Evolutionary conservation across 1,284 basidiomycete species (phyloP).

Genomic region (Ceratobasidium sp.): DNA sequence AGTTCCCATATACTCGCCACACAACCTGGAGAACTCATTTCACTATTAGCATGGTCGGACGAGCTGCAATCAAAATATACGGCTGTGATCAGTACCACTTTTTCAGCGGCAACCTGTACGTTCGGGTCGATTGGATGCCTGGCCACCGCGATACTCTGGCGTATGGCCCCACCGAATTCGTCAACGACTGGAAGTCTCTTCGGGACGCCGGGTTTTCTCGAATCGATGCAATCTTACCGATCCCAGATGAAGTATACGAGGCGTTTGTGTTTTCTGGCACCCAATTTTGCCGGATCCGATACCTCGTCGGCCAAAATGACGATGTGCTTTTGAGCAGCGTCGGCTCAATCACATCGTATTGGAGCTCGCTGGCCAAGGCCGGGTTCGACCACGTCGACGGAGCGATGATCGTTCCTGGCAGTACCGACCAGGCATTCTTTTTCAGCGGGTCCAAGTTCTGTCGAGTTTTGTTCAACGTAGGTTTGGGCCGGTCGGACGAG

Average conservation of each 20-base stretch:
- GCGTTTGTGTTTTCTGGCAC: slow-evolving; percentile 28
- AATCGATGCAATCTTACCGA: slow-evolving; percentile 30
- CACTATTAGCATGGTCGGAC: background rate
- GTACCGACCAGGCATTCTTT: slow-evolving; percentile 19
- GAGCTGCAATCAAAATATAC: slow-evolving; percentile 8
- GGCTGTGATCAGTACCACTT: slow-evolving; percentile 9
- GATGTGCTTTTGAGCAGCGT: slow-evolving; percentile 4
- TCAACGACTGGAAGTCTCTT: slow-evolving; percentile 24
- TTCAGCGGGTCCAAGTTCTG: slow-evolving; percentile 20
- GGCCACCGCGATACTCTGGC: background rate
- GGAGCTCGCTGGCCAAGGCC: slow-evolving; percentile 19
- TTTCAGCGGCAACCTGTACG: slow-evolving; percentile 26
- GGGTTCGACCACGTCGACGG: slow-evolving; percentile 21
- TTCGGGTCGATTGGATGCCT: slow-evolving; percentile 29
- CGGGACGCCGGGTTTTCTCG: slow-evolving; percentile 26
- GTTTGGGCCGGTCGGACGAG: background rate
- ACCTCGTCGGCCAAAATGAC: background rate
- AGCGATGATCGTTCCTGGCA: slow-evolving; percentile 23
- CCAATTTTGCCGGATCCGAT: slow-evolving; percentile 16
- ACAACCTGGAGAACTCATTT: background rate
- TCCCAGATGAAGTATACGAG: slow-evolving; percentile 8
- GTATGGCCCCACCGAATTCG: slow-evolving; percentile 17
- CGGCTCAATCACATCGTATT: background rate
- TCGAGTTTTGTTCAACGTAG: slow-evolving; percentile 1
- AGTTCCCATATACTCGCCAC: background rate